These are phyloP conservation scores for Solanum appendiculatum DNA, from an alignment of 257 asterid species.

Conservation along the genomic window DNA sequence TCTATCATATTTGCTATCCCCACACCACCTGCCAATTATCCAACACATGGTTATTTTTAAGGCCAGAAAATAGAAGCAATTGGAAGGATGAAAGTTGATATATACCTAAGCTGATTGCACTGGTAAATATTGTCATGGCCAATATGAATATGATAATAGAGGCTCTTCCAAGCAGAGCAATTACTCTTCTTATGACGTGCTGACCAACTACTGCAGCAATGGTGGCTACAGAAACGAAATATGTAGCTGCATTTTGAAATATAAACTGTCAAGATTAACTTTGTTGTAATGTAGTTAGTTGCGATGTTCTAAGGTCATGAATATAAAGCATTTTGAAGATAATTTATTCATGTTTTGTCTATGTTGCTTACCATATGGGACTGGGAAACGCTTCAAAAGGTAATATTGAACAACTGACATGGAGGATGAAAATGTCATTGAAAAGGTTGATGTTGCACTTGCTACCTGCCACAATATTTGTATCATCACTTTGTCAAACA, in stretches of 20 bases:
- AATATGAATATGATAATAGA: constrained; percentile 29
- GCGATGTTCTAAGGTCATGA: background rate
- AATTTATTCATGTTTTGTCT: background rate
- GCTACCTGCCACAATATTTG: constrained; percentile 14
- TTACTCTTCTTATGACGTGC: constrained; percentile 19
- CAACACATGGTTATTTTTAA: background rate
- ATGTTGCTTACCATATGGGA: constrained; percentile 19
- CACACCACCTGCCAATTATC: constrained; percentile 21
- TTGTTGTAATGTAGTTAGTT: background rate
- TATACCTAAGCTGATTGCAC: constrained; percentile 30
- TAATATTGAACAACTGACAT: constrained; percentile 33
- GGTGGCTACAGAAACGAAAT: constrained; percentile 22
- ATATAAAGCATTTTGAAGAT: background rate
- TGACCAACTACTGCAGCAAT: constrained; percentile 32
- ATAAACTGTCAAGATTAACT: background rate
- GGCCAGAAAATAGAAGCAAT: background rate
- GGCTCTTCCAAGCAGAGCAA: constrained; percentile 25
- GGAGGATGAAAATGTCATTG: constrained; percentile 29
- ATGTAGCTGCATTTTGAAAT: constrained; percentile 12
- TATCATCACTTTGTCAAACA: background rate
- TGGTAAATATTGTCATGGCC: constrained; percentile 23
- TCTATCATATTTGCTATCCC: constrained; percentile 24
- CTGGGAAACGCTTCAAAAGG: constrained; percentile 25
- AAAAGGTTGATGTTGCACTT: constrained; percentile 35
- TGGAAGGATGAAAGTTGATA: background rate